Percentiles rank a stretch among this genome's conserved stretches.
phyloP scores from a whole-genome alignment of 305 asterid genomes.

The Petunia hybrid region DNA sequence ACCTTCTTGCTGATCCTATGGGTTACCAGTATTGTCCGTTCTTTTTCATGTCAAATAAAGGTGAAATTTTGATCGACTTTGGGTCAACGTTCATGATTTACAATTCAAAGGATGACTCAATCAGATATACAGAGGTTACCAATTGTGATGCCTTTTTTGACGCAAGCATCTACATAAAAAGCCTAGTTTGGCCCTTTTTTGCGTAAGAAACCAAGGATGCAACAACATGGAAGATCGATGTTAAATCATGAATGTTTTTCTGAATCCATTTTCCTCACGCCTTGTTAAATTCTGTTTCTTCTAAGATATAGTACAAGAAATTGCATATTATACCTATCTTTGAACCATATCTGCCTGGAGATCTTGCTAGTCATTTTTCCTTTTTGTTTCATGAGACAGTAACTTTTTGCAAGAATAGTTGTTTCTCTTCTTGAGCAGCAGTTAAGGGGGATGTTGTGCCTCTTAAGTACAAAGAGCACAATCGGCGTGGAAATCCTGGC shows the following conservation, averaged over 20 bases:
- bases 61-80: slow-evolving; percentile 48
- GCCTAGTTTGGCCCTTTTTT: slow-evolving; percentile 46
- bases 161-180: slow-evolving; percentile 51
- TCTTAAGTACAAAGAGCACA: not conserved
- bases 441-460: not conserved
- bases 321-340: too few relatives aligned
- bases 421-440: not conserved
- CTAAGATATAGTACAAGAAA: too few relatives aligned
- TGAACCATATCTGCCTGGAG: not conserved
- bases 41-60: slow-evolving; percentile 45
- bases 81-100: slow-evolving; percentile 42
- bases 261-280: too few relatives aligned
- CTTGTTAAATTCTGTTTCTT: too few relatives aligned
- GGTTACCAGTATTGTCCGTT: slow-evolving; percentile 21
- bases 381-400: not conserved
- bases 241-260: too few relatives aligned
- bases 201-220: slow-evolving; percentile 19
- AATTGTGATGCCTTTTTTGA: slow-evolving; percentile 22
- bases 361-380: not conserved
- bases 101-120: slow-evolving; percentile 39
- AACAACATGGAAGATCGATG: not conserved
- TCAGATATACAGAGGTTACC: slow-evolving; percentile 33
- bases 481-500: not conserved
- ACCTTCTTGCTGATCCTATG: slow-evolving; percentile 25
- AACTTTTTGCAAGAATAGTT: not conserved